Conservation (phyloP, 2,329 filamentous ascomycete species). For the Hypoxylon rubiginosum region DNA sequence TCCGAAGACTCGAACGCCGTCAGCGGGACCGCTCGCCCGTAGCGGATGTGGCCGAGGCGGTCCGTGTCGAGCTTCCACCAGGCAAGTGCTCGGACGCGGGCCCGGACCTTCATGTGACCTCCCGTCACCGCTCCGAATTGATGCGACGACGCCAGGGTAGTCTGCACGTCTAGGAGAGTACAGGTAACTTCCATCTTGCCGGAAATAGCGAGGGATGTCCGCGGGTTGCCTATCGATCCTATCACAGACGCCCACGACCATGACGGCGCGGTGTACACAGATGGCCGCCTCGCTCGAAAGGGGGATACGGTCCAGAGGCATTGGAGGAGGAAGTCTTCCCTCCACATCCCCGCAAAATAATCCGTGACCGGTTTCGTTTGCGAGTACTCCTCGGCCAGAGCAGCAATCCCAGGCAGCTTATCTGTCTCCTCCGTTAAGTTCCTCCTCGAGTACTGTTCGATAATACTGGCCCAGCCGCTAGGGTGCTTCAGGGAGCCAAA, state of each 20-base stretch:
- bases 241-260: constrained; percentile 3
- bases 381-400: background rate
- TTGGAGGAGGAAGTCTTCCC: background rate
- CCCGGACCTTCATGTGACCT: background rate
- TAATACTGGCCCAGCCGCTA: background rate
- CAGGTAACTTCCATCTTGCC: background rate
- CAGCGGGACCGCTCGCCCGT: background rate
- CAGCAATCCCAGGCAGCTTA: background rate
- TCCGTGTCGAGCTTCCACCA: constrained; percentile 7
- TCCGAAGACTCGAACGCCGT: background rate
- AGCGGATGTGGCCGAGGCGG: background rate
- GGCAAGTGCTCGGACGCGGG: background rate
- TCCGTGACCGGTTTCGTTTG: background rate
- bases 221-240: background rate
- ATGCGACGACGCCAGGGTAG: background rate
- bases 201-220: background rate
- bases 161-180: background rate
- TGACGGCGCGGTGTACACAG: background rate
- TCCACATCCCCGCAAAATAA: background rate
- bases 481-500: background rate
- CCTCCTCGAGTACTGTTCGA: background rate
- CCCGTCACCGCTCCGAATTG: background rate
- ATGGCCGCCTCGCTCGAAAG: constrained; percentile 1
- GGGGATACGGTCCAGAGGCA: background rate
- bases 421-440: constrained; percentile 1